A percentile compares a stretch with the other conserved stretches of the same genome.
Evolutionary conservation across 2,329 filamentous ascomycete species (phyloP).

Genomic region (Neoscytalidium dimidiatum): DNA sequence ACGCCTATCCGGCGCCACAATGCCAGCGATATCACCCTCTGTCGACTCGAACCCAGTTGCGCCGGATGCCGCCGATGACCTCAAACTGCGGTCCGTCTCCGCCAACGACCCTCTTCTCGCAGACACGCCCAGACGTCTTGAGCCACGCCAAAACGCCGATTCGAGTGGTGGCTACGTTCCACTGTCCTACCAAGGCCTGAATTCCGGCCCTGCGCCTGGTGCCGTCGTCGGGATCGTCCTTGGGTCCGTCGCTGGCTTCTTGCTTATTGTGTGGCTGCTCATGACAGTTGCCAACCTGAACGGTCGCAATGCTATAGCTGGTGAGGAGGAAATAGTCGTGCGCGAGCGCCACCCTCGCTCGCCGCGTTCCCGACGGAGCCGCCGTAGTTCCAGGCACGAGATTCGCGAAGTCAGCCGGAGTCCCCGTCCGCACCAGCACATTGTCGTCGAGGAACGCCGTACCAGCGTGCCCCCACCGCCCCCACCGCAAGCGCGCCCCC

Average conservation of each 20-base stretch:
- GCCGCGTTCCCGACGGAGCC: constrained; percentile 33
- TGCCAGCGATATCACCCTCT: constrained; percentile 2
- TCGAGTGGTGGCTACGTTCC: constrained; percentile 55
- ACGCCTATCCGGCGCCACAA: background rate
- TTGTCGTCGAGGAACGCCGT: constrained; percentile 39
- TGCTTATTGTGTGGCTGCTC: constrained; percentile 55
- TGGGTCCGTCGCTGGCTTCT: constrained; percentile 55
- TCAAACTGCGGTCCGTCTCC: background rate
- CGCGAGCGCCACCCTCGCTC: constrained; percentile 30
- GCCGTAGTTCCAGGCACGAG: constrained; percentile 33
- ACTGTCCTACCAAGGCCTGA: constrained; percentile 59
- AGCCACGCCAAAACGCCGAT: constrained; percentile 20
- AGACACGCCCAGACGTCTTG: background rate
- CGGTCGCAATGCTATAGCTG: constrained; percentile 43
- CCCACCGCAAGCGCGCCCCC: constrained; percentile 27
- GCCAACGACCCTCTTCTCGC: background rate
- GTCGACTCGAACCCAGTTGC: background rate
- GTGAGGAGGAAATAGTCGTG: constrained; percentile 62
- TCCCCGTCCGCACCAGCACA: constrained; percentile 37
- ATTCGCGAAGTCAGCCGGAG: constrained; percentile 41
- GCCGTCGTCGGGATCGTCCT: constrained; percentile 63
- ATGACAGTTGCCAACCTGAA: constrained; percentile 41
- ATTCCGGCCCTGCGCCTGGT: constrained; percentile 56
- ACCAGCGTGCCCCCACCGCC: constrained; percentile 20
- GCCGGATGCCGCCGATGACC: background rate